phyloP scores from a whole-genome alignment of 768 basidiomycete species.

The Hypholoma fasciculare region DNA sequence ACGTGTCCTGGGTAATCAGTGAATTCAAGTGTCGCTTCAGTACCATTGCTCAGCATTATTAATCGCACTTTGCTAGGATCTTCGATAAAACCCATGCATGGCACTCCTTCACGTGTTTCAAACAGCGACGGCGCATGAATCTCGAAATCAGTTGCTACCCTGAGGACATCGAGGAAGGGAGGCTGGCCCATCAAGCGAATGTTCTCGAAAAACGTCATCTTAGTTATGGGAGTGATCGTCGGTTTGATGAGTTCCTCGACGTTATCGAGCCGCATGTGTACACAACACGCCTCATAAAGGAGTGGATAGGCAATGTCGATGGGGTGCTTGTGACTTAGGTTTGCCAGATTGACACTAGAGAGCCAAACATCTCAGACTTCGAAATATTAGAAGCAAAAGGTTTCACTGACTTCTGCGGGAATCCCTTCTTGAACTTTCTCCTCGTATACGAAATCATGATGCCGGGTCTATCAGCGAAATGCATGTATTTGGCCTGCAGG shows the following conservation, averaged over 20 bases:
- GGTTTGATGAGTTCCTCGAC: conserved; percentile 23
- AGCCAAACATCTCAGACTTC: conserved; percentile 29
- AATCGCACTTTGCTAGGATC: conserved; percentile 13
- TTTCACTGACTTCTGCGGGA: conserved; percentile 17
- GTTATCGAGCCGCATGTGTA: conserved; percentile 22
- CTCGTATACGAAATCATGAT: conserved; percentile 58
- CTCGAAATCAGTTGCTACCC: conserved; percentile 37
- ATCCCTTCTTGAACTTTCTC: conserved; percentile 31
- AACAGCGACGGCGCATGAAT: conserved; percentile 32
- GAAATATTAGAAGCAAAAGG: background rate
- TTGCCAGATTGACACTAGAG: conserved; percentile 11
- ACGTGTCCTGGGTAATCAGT: conserved; percentile 24
- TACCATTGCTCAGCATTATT: conserved; percentile 9
- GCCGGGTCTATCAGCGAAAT: conserved; percentile 39
- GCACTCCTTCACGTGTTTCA: conserved; percentile 11
- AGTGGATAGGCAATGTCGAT: conserved; percentile 16
- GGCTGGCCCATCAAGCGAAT: background rate
- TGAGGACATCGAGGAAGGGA: conserved; percentile 31
- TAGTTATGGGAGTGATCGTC: conserved; percentile 8
- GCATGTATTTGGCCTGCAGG: conserved; percentile 62
- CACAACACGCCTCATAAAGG: conserved; percentile 18
- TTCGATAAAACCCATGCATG: conserved; percentile 18
- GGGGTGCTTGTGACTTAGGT: conserved; percentile 24
- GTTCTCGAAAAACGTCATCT: conserved; percentile 1
- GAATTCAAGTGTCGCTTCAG: conserved; percentile 31